Percentiles rank a stretch among this genome's conserved stretches.
Conservation (phyloP, 441 rosid genomes). For the Populus trichocarpa region DNA sequence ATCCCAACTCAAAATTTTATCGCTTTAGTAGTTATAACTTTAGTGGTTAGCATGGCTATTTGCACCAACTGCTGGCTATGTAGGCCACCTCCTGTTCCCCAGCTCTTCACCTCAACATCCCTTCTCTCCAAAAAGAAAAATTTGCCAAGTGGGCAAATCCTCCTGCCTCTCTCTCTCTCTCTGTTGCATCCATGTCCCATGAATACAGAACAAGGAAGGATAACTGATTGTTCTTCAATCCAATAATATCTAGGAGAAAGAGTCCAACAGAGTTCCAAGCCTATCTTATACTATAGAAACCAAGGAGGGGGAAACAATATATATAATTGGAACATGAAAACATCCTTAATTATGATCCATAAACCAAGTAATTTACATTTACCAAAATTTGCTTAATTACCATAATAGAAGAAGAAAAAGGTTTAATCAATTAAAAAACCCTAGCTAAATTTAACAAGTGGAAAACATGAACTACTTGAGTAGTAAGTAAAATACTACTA, state of each 20-base stretch:
- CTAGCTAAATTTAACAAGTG: background rate
- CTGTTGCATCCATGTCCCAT: constrained; percentile 3
- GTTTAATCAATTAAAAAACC: background rate
- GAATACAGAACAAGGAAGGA: background rate
- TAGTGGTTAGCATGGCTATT: constrained; percentile 45
- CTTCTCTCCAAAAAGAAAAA: too few species aligned
- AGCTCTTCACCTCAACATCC: background rate
- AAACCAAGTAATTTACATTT: constrained; percentile 31
- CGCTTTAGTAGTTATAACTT: constrained; percentile 53
- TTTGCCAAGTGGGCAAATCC: background rate
- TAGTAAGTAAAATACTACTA: background rate
- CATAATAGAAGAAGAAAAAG: background rate
- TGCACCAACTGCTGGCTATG: constrained; percentile 47
- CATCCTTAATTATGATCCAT: background rate
- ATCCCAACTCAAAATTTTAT: constrained; percentile 37
- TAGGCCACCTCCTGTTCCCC: constrained; percentile 46
- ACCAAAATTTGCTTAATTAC: constrained; percentile 30
- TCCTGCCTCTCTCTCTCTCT: background rate
- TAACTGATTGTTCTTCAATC: background rate
- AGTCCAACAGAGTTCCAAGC: background rate
- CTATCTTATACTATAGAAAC: background rate
- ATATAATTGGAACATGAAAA: background rate
- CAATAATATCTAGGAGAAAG: background rate
- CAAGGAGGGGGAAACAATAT: background rate
- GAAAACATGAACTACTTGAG: background rate